Evolutionary conservation across 1,284 basidiomycete species (phyloP).

Genomic region (Heterobasidion parviporum): DNA sequence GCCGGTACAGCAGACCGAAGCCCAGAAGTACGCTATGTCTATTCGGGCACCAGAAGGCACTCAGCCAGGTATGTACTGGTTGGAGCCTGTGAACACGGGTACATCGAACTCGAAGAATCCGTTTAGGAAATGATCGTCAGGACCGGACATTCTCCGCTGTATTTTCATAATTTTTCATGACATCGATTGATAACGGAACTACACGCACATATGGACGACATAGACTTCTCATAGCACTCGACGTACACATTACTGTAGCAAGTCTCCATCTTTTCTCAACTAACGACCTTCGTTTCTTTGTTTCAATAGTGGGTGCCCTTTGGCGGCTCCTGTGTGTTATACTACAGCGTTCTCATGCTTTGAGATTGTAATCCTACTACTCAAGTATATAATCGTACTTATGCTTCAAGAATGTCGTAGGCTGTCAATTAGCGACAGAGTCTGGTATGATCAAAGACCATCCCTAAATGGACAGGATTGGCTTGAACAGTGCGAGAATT

Average conservation of each 20-base stretch:
- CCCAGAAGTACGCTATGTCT: conserved; percentile 49
- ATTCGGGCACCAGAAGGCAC: conserved; percentile 19
- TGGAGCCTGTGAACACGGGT: conserved; percentile 22
- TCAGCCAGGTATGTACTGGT: conserved; percentile 19
- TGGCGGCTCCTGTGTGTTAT: neutral
- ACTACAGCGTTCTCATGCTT: too few species aligned
- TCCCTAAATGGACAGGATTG: too few species aligned
- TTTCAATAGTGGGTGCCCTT: neutral
- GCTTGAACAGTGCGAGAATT: too few species aligned
- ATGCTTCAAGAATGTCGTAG: too few species aligned
- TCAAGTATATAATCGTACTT: too few species aligned
- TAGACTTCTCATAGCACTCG: neutral
- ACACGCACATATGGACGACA: neutral
- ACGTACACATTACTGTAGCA: neutral
- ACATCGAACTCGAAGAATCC: conserved; percentile 24
- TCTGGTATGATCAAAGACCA: too few species aligned
- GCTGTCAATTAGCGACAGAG: too few species aligned
- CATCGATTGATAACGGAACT: too few species aligned
- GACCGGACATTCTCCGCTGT: too few species aligned
- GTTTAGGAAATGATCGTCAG: conserved; percentile 16
- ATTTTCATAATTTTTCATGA: too few species aligned
- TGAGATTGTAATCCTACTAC: too few species aligned
- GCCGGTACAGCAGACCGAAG: conserved; percentile 36
- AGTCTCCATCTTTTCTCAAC: neutral
- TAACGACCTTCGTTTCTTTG: neutral